Evolutionary conservation across 2,329 filamentous ascomycete species (phyloP).

Genomic region (Pestalotiopsis sp.): DNA sequence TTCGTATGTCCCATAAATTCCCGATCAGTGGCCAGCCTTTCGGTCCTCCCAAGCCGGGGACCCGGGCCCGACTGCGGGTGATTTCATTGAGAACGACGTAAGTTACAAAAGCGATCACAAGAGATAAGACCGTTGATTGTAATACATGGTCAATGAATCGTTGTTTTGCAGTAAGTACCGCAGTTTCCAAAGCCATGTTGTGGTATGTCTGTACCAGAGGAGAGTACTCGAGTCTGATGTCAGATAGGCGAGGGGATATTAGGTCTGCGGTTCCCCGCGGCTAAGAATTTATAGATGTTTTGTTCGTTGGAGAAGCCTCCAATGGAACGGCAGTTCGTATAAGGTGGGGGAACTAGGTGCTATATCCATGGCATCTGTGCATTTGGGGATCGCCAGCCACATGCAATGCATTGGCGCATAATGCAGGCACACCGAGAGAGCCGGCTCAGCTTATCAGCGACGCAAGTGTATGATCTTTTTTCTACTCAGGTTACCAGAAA

Average conservation of each 20-base stretch:
- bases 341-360: neutral
- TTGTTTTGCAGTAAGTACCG: neutral
- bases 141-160: neutral
- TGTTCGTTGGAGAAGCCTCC: neutral
- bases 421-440: neutral
- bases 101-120: neutral
- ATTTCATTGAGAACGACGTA: conserved; percentile 28
- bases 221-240: neutral
- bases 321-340: neutral
- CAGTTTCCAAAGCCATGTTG: conserved; percentile 1
- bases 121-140: neutral
- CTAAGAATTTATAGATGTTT: neutral
- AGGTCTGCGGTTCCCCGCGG: neutral
- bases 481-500: too few relatives aligned
- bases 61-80: conserved; percentile 25
- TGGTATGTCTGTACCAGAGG: neutral
- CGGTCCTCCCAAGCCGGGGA: conserved; percentile 28
- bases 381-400: neutral
- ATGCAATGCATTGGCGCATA: neutral
- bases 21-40: conserved; percentile 53
- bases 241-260: neutral
- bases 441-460: too few relatives aligned
- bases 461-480: too few relatives aligned
- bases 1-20: conserved; percentile 62
- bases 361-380: neutral